Evolutionary conservation across 2,329 filamentous ascomycete genomes (phyloP).

Genomic region (Talaromyces atroroseus): DNA sequence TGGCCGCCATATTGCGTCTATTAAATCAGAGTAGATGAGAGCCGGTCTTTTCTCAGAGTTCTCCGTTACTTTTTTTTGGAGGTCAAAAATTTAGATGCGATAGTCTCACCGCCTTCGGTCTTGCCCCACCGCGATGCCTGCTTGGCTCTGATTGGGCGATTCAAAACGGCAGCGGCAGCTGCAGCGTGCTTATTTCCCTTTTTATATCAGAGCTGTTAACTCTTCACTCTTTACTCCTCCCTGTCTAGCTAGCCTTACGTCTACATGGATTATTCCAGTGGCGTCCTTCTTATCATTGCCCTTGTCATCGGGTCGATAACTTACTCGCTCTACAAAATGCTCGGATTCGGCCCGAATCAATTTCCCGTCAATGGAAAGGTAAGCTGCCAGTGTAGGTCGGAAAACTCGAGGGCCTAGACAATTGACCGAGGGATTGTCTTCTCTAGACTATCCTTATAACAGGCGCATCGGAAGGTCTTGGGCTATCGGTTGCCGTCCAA

Average conservation of each 20-base stretch:
- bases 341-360: slow-evolving; percentile 52
- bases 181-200: neutral
- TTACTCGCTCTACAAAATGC: slow-evolving; percentile 34
- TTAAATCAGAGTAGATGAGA: slow-evolving; percentile 7
- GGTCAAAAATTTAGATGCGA: slow-evolving; percentile 32
- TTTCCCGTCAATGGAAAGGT: slow-evolving; percentile 84
- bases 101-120: slow-evolving; percentile 25
- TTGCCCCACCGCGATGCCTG: neutral
- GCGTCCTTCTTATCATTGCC: slow-evolving; percentile 26
- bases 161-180: neutral
- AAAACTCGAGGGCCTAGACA: neutral
- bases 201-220: neutral
- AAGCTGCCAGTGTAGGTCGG: slow-evolving; percentile 20
- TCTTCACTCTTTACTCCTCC: neutral
- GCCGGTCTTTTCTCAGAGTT: slow-evolving; percentile 3
- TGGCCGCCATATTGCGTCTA: slow-evolving; percentile 27
- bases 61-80: neutral
- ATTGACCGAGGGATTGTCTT: neutral
- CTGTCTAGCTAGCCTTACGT: neutral
- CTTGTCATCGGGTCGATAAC: slow-evolving; percentile 28
- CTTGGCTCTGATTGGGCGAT: neutral
- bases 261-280: slow-evolving; percentile 20
- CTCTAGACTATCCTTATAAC: slow-evolving; percentile 81
- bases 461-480: slow-evolving; percentile 90
- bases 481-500: slow-evolving; percentile 65